Conservation (phyloP, 2,329 filamentous ascomycete species). For the Scleromitrula shiraiana region DNA sequence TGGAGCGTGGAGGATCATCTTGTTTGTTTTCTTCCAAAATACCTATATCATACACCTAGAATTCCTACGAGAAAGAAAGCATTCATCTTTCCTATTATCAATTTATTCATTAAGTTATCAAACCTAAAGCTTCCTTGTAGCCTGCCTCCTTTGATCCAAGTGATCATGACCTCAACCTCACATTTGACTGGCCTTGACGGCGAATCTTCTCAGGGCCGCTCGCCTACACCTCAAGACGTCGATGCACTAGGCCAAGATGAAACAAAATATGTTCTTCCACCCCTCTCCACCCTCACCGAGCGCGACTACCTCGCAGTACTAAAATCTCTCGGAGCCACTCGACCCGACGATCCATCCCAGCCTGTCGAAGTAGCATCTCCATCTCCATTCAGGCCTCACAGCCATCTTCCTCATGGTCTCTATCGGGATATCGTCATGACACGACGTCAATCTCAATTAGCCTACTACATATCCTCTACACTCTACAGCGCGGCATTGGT, state of each 20-base stretch:
- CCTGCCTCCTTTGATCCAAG: too few relatives aligned
- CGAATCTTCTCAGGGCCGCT: not conserved
- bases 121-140: too few relatives aligned
- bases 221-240: slow-evolving; percentile 1
- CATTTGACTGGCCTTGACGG: too few relatives aligned
- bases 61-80: too few relatives aligned
- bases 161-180: not conserved
- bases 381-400: slow-evolving; percentile 2
- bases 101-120: too few relatives aligned
- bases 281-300: slow-evolving; percentile 1
- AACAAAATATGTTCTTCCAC: slow-evolving; percentile 2
- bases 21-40: too few relatives aligned
- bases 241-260: slow-evolving; percentile 3
- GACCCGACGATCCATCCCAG: not conserved
- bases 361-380: slow-evolving; percentile 1
- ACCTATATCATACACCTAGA: too few relatives aligned
- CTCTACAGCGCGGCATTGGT: slow-evolving; percentile 18
- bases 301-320: not conserved
- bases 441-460: slow-evolving; percentile 10
- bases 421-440: slow-evolving; percentile 17
- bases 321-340: not conserved
- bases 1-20: too few relatives aligned
- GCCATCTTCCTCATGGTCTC: slow-evolving; percentile 15
- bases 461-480: slow-evolving; percentile 16
- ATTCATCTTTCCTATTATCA: too few relatives aligned